phyloP scores from a whole-genome alignment of 2,329 filamentous ascomycete species.

The Microdochium paspali region DNA sequence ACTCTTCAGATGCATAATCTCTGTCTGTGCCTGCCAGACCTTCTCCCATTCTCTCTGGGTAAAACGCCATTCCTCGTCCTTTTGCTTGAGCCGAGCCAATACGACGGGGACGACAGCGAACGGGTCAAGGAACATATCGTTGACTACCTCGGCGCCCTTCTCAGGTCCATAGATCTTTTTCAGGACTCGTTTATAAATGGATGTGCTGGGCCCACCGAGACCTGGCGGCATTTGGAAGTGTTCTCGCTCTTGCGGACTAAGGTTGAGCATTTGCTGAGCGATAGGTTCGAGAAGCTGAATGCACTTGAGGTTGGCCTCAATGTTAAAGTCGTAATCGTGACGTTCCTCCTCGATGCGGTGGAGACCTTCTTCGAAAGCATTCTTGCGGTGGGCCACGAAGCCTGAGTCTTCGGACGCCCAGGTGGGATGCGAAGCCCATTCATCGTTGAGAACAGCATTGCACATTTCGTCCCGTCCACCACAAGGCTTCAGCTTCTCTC shows the following conservation, averaged over 20 bases:
- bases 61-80: slow-evolving; percentile 95
- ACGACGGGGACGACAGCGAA: slow-evolving; percentile 84
- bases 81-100: slow-evolving; percentile 82
- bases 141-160: slow-evolving; percentile 74
- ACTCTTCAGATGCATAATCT: slow-evolving; percentile 90
- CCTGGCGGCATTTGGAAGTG: slow-evolving; percentile 72
- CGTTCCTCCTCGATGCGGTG: slow-evolving; percentile 97
- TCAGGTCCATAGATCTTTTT: slow-evolving; percentile 94
- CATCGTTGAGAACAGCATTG: slow-evolving; percentile 86
- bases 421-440: slow-evolving; percentile 97
- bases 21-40: slow-evolving; percentile 93
- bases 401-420: slow-evolving; percentile 98
- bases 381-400: slow-evolving; percentile 96
- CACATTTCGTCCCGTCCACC: slow-evolving; percentile 93
- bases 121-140: slow-evolving; percentile 75
- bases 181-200: slow-evolving; percentile 92
- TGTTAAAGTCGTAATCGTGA: slow-evolving; percentile 97
- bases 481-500: slow-evolving; percentile 84
- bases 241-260: slow-evolving; percentile 63
- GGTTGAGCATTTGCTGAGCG: slow-evolving; percentile 77
- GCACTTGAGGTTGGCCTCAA: slow-evolving; percentile 88
- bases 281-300: slow-evolving; percentile 95
- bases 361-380: slow-evolving; percentile 85
- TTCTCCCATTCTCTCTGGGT: slow-evolving; percentile 98
- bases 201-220: slow-evolving; percentile 86